These are phyloP conservation scores for Chenopodium quinoa DNA, from an alignment of 148 eudicot genomes.

Conservation along the genomic window DNA sequence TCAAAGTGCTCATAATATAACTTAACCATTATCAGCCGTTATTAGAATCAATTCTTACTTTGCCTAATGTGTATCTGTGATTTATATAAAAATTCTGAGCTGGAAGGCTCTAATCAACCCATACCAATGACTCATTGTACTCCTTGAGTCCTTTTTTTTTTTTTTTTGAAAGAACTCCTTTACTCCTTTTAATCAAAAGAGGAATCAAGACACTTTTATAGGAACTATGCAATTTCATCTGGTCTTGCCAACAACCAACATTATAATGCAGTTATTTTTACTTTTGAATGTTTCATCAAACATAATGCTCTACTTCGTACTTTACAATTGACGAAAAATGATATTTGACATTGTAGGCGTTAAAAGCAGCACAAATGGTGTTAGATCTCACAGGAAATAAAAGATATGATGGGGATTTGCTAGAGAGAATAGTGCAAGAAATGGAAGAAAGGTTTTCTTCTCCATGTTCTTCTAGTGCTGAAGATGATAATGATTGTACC, in stretches of 20 bases:
- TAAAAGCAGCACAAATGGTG: conserved; percentile 74
- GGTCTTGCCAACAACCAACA: not conserved
- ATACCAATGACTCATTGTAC: not conserved
- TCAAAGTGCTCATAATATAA: not conserved
- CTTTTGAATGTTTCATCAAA: not conserved
- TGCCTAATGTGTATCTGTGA: not conserved
- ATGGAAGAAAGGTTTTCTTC: conserved; percentile 50
- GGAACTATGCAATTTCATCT: not conserved
- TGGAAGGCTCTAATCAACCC: not conserved
- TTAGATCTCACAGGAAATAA: conserved; percentile 63
- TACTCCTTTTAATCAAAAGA: not conserved
- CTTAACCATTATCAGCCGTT: not conserved
- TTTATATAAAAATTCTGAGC: not conserved
- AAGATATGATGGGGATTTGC: conserved; percentile 53
- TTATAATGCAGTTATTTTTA: not conserved
- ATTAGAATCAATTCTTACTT: not conserved
- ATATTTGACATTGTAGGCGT: conserved; percentile 45
- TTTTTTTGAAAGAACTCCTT: not conserved
- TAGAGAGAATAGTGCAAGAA: conserved; percentile 69
- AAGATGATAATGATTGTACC: conserved; percentile 19
- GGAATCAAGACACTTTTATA: not conserved
- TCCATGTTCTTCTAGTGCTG: conserved; percentile 24
- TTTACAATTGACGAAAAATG: not conserved
- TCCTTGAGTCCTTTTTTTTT: not conserved
- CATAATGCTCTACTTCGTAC: not conserved